Conservation (phyloP, 2,329 filamentous ascomycete genomes). For the Scedosporium minutisporum region DNA sequence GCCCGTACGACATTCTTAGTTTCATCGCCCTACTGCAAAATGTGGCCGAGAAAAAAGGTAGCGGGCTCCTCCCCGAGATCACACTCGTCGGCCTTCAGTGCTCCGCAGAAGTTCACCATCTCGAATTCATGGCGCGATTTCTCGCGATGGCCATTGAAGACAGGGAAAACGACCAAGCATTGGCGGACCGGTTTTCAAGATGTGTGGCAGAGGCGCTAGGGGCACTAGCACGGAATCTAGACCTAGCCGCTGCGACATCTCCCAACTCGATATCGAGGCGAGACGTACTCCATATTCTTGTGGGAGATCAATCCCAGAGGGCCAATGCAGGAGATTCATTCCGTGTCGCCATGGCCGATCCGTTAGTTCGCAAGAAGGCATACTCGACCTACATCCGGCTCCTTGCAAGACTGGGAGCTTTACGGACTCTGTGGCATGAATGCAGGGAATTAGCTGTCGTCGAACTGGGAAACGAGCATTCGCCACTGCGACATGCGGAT, state of each 20-base stretch:
- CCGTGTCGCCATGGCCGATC: background rate
- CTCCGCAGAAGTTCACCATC: background rate
- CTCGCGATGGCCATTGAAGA: background rate
- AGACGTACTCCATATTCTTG: background rate
- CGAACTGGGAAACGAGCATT: background rate
- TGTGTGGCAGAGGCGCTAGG: background rate
- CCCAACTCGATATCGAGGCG: background rate
- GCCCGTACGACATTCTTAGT: background rate
- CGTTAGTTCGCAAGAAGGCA: background rate
- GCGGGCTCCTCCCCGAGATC: background rate
- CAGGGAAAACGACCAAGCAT: background rate
- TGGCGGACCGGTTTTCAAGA: background rate
- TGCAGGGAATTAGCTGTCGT: background rate
- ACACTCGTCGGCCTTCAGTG: background rate
- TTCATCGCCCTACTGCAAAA: background rate
- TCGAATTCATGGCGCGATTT: background rate
- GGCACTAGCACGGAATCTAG: background rate
- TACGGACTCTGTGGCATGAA: conserved; percentile 1
- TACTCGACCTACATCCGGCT: background rate
- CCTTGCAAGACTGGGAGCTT: background rate
- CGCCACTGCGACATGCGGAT: background rate
- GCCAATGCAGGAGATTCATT: background rate
- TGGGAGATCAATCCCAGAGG: background rate
- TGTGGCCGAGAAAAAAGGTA: background rate
- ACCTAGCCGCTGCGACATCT: background rate